A percentile compares a stretch with the other conserved stretches of the same genome.
Evolutionary conservation across 257 asterid genomes (phyloP).

Genomic region (Anisodus acutangulus): DNA sequence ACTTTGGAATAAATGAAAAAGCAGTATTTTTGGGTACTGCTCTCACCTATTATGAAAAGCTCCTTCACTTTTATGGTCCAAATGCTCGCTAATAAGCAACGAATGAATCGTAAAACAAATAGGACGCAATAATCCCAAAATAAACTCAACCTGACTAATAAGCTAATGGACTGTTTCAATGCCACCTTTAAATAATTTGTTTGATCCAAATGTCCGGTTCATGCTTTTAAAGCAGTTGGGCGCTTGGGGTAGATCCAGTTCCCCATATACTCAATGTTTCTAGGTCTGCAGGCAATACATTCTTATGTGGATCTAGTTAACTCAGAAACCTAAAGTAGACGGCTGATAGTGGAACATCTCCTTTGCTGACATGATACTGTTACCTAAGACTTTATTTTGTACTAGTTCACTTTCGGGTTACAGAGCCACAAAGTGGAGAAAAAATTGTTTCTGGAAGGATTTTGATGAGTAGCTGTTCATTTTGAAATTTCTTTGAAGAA

Average conservation of each 20-base stretch:
- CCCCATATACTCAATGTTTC: neutral
- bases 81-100: neutral
- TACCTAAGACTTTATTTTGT: neutral
- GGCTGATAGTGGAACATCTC: neutral
- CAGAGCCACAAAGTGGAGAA: neutral
- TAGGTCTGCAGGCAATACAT: neutral
- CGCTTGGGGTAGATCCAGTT: neutral
- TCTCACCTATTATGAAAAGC: neutral
- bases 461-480: constrained; percentile 8
- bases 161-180: neutral
- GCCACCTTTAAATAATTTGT: neutral
- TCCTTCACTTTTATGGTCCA: constrained; percentile 4
- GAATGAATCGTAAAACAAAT: neutral
- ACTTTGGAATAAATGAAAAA: neutral
- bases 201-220: constrained; percentile 8
- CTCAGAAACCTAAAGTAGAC: neutral
- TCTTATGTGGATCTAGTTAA: neutral
- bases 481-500: neutral
- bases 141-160: neutral
- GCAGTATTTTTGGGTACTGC: neutral
- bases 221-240: neutral
- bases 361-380: neutral
- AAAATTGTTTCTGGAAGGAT: neutral
- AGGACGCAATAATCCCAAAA: neutral
- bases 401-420: neutral